These are phyloP conservation scores for Lycium ferocissimum DNA, from an alignment of 257 asterid genomes.

Conservation along the genomic window DNA sequence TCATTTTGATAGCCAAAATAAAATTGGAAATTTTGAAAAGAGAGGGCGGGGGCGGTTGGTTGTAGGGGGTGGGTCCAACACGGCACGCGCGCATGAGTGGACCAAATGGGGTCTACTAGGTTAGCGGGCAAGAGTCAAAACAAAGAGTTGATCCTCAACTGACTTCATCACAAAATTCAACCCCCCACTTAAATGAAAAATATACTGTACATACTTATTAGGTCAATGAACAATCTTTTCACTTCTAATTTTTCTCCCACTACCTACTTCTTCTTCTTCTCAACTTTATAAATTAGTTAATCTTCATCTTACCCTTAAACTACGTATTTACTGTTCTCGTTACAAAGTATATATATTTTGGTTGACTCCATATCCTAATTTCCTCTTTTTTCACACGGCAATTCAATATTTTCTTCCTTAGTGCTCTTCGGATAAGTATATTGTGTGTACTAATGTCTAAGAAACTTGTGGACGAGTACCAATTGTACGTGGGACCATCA, in stretches of 20 bases:
- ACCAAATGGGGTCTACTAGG: slow-evolving; percentile 31
- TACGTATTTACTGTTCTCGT: too few relatives aligned
- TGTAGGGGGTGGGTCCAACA: slow-evolving; percentile 31
- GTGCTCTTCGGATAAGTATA: neutral
- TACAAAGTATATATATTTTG: neutral
- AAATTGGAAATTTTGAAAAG: slow-evolving; percentile 9
- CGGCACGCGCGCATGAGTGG: slow-evolving; percentile 43
- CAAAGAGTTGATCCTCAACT: slow-evolving; percentile 18
- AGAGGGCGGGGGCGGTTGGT: slow-evolving; percentile 8
- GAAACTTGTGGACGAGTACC: neutral
- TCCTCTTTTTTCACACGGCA: neutral
- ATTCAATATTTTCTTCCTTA: neutral
- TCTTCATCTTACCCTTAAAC: neutral
- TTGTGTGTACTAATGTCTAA: neutral
- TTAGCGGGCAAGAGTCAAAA: slow-evolving; percentile 33
- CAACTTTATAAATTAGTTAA: neutral
- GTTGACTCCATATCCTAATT: slow-evolving; percentile 3
- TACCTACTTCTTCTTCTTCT: neutral
- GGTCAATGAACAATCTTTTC: slow-evolving; percentile 16
- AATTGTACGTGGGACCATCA: neutral
- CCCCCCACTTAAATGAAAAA: neutral
- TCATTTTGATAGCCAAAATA: neutral
- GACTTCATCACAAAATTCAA: slow-evolving; percentile 27
- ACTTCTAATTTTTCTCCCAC: neutral
- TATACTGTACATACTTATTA: neutral